Evolutionary conservation across 2,329 filamentous ascomycete genomes (phyloP).

Genomic region (Ophiostoma ips): DNA sequence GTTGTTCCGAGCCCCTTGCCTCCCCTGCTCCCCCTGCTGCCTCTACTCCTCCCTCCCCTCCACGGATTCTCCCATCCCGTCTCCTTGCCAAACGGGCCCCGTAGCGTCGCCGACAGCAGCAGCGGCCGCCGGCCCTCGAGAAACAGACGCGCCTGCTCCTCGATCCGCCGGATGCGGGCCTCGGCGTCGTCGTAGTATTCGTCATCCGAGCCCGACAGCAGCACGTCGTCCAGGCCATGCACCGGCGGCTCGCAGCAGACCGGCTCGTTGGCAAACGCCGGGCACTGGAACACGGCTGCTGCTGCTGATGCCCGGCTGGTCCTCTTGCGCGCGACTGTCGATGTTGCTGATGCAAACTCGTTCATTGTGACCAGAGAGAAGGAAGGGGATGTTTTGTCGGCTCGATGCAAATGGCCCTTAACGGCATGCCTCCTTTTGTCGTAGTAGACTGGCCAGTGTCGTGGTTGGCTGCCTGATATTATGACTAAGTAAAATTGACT

Average conservation of each 20-base stretch:
- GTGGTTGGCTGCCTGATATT: too few relatives aligned
- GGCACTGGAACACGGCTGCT: conserved; percentile 4
- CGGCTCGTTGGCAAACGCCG: conserved; percentile 3
- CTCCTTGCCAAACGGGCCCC: conserved; percentile 43
- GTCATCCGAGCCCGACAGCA: conserved; percentile 44
- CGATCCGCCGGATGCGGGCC: conserved; percentile 38
- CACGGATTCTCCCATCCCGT: conserved; percentile 41
- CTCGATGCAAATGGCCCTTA: too few relatives aligned
- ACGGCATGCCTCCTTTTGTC: too few relatives aligned
- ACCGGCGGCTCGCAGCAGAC: conserved; percentile 24
- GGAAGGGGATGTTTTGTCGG: neutral
- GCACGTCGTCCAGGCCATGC: conserved; percentile 29
- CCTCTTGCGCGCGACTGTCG: neutral
- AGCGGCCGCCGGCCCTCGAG: conserved; percentile 40
- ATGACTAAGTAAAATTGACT: too few relatives aligned
- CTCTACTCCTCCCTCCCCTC: conserved; percentile 20
- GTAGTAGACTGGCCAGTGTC: too few relatives aligned
- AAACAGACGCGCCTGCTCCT: conserved; percentile 44
- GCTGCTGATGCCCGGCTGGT: too few relatives aligned
- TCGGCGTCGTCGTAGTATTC: conserved; percentile 35
- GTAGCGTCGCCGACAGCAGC: conserved; percentile 45
- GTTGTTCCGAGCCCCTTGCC: neutral
- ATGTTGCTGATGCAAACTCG: neutral
- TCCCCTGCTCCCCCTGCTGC: neutral
- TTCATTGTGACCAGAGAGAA: neutral